These are phyloP conservation scores for Pseudoperonospora humuli DNA, from an alignment of 352 stramenopile genomes.

Conservation along the genomic window DNA sequence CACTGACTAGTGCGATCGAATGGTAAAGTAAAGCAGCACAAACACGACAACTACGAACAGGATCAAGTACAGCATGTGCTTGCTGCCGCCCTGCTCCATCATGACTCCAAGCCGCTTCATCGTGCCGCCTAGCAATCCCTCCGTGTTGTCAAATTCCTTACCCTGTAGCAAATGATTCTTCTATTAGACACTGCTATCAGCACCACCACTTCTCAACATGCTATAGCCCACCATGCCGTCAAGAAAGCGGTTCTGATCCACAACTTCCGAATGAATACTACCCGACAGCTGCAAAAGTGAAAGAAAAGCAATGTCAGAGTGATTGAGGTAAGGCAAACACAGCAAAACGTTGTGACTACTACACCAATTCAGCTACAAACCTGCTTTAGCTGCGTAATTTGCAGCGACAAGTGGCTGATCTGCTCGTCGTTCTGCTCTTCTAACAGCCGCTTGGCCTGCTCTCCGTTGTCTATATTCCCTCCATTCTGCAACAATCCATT, in stretches of 20 bases:
- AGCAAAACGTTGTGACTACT: background rate
- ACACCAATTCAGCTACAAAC: slow-evolving; percentile 17
- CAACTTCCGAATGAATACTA: slow-evolving; percentile 72
- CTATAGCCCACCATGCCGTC: slow-evolving; percentile 58
- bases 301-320: background rate
- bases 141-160: slow-evolving; percentile 83
- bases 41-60: slow-evolving; percentile 82
- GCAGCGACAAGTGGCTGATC: slow-evolving; percentile 81
- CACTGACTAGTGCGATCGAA: slow-evolving; percentile 31
- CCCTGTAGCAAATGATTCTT: slow-evolving; percentile 26
- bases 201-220: background rate
- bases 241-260: slow-evolving; percentile 78
- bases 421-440: slow-evolving; percentile 86
- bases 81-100: slow-evolving; percentile 83
- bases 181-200: background rate
- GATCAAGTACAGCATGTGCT: slow-evolving; percentile 86
- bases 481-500: slow-evolving; percentile 20
- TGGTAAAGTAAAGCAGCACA: slow-evolving; percentile 76
- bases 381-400: slow-evolving; percentile 83
- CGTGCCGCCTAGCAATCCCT: slow-evolving; percentile 71
- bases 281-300: slow-evolving; percentile 49
- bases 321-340: background rate
- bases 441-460: slow-evolving; percentile 70
- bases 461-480: slow-evolving; percentile 42
- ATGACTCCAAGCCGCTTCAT: slow-evolving; percentile 81